A percentile compares a stretch with the other conserved stretches of the same genome.
These are phyloP conservation scores for Pseudoscleropodium purum DNA, from an alignment of 225 moss, liverwort and hornwort species.

Conservation along the genomic window DNA sequence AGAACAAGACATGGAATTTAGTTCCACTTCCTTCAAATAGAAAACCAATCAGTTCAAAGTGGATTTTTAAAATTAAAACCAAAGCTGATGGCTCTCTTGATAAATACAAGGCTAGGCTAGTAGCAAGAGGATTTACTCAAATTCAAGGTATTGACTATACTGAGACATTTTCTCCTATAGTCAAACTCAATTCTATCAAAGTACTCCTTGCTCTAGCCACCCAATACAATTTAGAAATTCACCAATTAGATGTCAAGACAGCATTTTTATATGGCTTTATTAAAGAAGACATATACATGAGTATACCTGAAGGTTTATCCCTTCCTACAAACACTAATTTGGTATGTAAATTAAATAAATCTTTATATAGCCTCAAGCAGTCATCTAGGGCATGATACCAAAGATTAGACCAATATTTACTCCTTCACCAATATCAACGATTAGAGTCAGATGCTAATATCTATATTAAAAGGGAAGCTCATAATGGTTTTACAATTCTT, in stretches of 20 bases:
- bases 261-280: too few relatives aligned
- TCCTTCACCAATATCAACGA: neutral
- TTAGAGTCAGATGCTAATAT: neutral
- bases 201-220: neutral
- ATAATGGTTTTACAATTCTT: neutral
- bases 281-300: too few relatives aligned
- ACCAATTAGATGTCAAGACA: too few relatives aligned
- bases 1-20: neutral
- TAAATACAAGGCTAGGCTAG: neutral
- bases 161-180: accelerated
- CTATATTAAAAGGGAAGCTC: neutral
- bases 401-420: neutral
- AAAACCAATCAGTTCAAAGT: neutral
- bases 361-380: too few relatives aligned
- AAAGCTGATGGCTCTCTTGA: neutral
- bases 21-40: neutral
- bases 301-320: too few relatives aligned
- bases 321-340: too few relatives aligned
- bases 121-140: neutral
- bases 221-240: too few relatives aligned
- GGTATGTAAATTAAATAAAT: too few relatives aligned
- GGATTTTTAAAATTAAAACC: neutral
- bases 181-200: neutral
- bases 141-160: neutral
- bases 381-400: too few relatives aligned